Evolutionary conservation across 306 rosid species (phyloP).

Genomic region (Cicer arietinum): DNA sequence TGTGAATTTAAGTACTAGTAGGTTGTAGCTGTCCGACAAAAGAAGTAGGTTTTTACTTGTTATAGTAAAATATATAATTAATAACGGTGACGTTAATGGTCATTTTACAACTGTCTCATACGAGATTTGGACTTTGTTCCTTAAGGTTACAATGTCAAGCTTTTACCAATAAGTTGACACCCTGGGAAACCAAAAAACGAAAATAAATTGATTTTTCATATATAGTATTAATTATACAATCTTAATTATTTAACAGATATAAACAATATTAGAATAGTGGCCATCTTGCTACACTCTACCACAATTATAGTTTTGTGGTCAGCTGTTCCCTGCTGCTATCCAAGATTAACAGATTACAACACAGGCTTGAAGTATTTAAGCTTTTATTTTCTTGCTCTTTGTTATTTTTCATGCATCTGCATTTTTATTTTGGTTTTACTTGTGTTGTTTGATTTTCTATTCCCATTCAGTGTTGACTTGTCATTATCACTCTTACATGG

Average conservation of each 20-base stretch:
- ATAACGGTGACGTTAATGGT: neutral
- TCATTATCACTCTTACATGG: conserved; percentile 47
- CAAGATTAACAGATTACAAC: neutral
- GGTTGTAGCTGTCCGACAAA: neutral
- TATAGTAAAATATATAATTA: neutral
- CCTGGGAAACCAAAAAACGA: too few species aligned
- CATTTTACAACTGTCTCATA: too few species aligned
- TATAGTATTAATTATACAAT: neutral
- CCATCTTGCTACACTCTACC: neutral
- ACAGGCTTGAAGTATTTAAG: conserved; percentile 15
- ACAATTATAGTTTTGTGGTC: neutral
- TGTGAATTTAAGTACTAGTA: neutral
- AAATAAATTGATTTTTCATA: neutral
- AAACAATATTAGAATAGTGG: neutral
- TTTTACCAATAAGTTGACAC: too few species aligned
- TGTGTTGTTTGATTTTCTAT: conserved; percentile 43
- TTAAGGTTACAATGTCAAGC: too few species aligned
- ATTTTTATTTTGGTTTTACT: conserved; percentile 44
- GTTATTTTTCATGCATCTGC: conserved; percentile 20
- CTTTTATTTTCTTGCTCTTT: conserved; percentile 19
- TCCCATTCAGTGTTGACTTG: conserved; percentile 41
- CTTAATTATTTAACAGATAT: neutral
- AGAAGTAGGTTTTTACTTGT: neutral
- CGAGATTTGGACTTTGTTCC: too few species aligned
- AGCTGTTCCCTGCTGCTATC: neutral